phyloP scores from a whole-genome alignment of 495 filamentous ascomycete genomes.

The Hypoxylon crocopeplum region DNA sequence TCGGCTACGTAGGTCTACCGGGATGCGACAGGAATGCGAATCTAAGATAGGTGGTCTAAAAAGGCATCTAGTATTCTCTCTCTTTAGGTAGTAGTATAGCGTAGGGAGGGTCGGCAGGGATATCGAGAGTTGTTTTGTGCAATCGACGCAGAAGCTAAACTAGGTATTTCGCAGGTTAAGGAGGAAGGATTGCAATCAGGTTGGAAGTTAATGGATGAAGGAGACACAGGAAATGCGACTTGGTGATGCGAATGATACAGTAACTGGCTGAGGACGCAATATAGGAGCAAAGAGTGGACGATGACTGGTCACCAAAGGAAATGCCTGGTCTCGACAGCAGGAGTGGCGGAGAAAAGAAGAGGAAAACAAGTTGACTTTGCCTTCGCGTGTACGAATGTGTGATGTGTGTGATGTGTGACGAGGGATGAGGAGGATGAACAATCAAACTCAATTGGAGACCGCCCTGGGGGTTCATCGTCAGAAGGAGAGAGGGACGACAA shows the following conservation, averaged over 20 bases:
- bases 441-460: no score
- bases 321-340: constrained; percentile 12
- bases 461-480: no score
- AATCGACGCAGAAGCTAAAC: constrained; percentile 9
- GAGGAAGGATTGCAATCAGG: background rate
- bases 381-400: no score
- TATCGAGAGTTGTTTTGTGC: constrained; percentile 6
- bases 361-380: constrained; percentile 10
- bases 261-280: background rate
- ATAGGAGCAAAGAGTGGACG: constrained; percentile 25
- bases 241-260: constrained; percentile 5
- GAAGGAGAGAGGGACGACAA: no score
- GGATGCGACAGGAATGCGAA: constrained; percentile 36
- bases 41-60: no score
- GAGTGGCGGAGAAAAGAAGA: constrained; percentile 7
- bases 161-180: no score
- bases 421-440: no score
- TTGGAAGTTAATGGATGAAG: constrained; percentile 6
- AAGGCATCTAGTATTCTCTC: no score
- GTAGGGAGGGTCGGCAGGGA: no score
- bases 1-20: constrained; percentile 10
- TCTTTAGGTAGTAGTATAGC: no score
- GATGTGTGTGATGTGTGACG: no score
- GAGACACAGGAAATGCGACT: constrained; percentile 8
- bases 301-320: constrained; percentile 26